These are phyloP conservation scores for Hypoxylon perforatum DNA, from an alignment of 495 filamentous ascomycete genomes.

Conservation along the genomic window DNA sequence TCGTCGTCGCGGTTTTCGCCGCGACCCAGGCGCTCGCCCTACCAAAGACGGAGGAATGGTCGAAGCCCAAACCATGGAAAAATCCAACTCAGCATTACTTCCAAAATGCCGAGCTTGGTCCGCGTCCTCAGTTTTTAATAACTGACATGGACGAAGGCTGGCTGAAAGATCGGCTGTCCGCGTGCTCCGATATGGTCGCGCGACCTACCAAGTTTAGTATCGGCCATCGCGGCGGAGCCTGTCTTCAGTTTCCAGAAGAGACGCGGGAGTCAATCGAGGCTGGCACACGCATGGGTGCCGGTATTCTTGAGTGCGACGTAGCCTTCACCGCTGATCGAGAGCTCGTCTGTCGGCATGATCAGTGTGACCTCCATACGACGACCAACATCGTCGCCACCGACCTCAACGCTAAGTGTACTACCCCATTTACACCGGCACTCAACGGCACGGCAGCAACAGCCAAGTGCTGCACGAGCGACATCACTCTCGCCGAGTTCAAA, in stretches of 20 bases:
- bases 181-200: conserved; percentile 61
- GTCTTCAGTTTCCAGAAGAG: conserved; percentile 72
- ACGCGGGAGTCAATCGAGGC: conserved; percentile 62
- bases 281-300: conserved; percentile 69
- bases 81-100: conserved; percentile 40
- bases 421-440: conserved; percentile 63
- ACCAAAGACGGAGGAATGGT: conserved; percentile 18
- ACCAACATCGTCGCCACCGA: conserved; percentile 71
- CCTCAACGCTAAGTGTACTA: conserved; percentile 69
- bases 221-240: conserved; percentile 67
- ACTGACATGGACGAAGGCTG: conserved; percentile 67
- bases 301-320: conserved; percentile 73
- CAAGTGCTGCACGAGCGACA: conserved; percentile 72
- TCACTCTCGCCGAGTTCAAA: conserved; percentile 69
- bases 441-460: conserved; percentile 56
- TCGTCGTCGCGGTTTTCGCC: conserved; percentile 33
- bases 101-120: conserved; percentile 61
- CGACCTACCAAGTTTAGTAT: conserved; percentile 61
- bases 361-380: conserved; percentile 72
- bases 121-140: conserved; percentile 68
- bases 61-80: conserved; percentile 15
- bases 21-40: conserved; percentile 35
- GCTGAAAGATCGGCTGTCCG: conserved; percentile 65
- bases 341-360: conserved; percentile 71
- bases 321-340: conserved; percentile 68